Percentiles rank a stretch among this genome's conserved stretches.
These are phyloP conservation scores for Claviceps fusiformis DNA, from an alignment of 2,329 filamentous ascomycete species.

Conservation along the genomic window DNA sequence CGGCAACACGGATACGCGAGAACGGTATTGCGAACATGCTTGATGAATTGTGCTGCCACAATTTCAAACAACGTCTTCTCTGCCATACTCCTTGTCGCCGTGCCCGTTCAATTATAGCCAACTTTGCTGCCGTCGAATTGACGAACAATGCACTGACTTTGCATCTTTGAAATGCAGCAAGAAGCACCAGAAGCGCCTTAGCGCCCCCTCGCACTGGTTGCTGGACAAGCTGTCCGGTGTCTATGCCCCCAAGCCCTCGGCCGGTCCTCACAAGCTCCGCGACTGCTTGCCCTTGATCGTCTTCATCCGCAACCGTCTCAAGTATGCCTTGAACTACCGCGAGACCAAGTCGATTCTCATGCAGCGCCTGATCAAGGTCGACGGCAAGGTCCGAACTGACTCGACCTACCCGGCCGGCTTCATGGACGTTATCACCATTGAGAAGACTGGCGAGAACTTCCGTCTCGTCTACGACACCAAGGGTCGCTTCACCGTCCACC, in stretches of 20 bases:
- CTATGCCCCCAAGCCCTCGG: conserved; percentile 56
- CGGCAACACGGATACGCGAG: neutral
- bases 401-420: conserved; percentile 93
- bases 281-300: conserved; percentile 98
- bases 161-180: conserved; percentile 43
- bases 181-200: conserved; percentile 99
- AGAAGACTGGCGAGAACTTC: conserved; percentile 99
- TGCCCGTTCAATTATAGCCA: neutral
- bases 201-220: conserved; percentile 98
- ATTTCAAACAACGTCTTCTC: neutral
- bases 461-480: conserved; percentile 99
- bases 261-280: conserved; percentile 97
- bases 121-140: neutral
- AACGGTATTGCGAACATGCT: neutral
- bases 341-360: conserved; percentile 97
- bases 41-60: neutral
- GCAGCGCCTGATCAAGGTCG: conserved; percentile 99
- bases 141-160: neutral
- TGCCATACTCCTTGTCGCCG: too few relatives aligned
- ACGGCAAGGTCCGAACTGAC: conserved; percentile 99
- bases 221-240: conserved; percentile 97
- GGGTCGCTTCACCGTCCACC: conserved; percentile 99
- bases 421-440: conserved; percentile 99
- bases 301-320: conserved; percentile 93
- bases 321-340: conserved; percentile 98